Conservation (phyloP, 352 stramenopile genomes). For the Phytophthora pini region DNA sequence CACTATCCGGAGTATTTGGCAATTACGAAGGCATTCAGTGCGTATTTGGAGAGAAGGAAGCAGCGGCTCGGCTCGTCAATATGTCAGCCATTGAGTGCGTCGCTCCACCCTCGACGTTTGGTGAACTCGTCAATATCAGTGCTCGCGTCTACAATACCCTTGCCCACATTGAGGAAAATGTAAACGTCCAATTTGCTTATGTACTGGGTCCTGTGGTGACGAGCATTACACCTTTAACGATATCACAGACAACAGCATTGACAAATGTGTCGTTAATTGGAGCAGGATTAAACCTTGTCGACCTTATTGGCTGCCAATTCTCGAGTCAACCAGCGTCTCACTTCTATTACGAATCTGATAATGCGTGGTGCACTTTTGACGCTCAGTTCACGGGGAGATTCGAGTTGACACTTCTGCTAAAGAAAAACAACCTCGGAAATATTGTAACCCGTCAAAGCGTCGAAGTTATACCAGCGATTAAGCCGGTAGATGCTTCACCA, state of each 20-base stretch:
- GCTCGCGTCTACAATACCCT: slow-evolving; percentile 40
- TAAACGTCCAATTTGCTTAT: slow-evolving; percentile 36
- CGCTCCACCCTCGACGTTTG: slow-evolving; percentile 22
- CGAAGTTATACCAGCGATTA: slow-evolving; percentile 38
- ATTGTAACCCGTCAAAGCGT: slow-evolving; percentile 37
- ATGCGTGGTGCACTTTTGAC: slow-evolving; percentile 40
- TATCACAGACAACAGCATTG: slow-evolving; percentile 34
- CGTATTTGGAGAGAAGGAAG: slow-evolving; percentile 44
- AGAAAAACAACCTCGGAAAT: slow-evolving; percentile 3
- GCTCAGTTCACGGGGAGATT: slow-evolving; percentile 37
- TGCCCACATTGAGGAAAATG: slow-evolving; percentile 21
- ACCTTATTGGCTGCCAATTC: slow-evolving; percentile 41
- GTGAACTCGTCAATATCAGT: slow-evolving; percentile 23
- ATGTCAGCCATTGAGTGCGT: slow-evolving; percentile 43
- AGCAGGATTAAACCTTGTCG: slow-evolving; percentile 27
- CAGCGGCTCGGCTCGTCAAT: slow-evolving; percentile 29
- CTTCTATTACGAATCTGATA: slow-evolving; percentile 14
- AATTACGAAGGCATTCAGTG: slow-evolving; percentile 42
- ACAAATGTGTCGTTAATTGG: slow-evolving; percentile 39
- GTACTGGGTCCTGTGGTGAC: slow-evolving; percentile 28
- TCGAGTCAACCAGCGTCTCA: slow-evolving; percentile 21
- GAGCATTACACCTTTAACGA: slow-evolving; percentile 33
- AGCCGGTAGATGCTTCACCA: slow-evolving; percentile 29
- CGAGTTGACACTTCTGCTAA: slow-evolving; percentile 28
- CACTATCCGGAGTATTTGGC: slow-evolving; percentile 47